Conservation (phyloP, 331 rosid species). For the Rosa hybrid region DNA sequence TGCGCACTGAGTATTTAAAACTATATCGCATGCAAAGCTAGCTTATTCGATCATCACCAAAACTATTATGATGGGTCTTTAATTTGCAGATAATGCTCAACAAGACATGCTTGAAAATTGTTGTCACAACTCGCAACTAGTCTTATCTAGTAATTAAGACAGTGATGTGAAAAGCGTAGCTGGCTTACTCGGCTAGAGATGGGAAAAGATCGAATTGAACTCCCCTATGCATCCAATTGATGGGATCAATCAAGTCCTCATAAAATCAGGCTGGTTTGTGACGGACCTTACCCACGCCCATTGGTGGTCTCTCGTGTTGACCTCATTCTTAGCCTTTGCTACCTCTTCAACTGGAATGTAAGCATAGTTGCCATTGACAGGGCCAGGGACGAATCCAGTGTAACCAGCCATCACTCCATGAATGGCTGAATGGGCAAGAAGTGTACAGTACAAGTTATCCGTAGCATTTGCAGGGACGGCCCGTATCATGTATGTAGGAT, state of each 20-base stretch:
- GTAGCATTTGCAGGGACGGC: slow-evolving; percentile 87
- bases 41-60: not conserved
- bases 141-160: not conserved
- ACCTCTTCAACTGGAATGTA: slow-evolving; percentile 83
- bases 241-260: slow-evolving; percentile 11
- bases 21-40: not conserved
- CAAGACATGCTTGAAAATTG: not conserved
- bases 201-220: not conserved
- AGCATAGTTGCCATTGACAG: slow-evolving; percentile 69
- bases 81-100: not conserved
- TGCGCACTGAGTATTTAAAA: not conserved
- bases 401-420: slow-evolving; percentile 92
- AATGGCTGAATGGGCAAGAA: slow-evolving; percentile 78
- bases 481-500: slow-evolving; percentile 91
- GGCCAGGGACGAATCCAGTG: slow-evolving; percentile 82
- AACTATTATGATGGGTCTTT: no score
- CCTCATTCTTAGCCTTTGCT: slow-evolving; percentile 61
- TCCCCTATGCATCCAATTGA: not conserved
- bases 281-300: slow-evolving; percentile 98
- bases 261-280: slow-evolving; percentile 85
- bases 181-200: not conserved
- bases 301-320: slow-evolving; percentile 59
- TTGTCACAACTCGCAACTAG: not conserved
- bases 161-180: not conserved
- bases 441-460: slow-evolving; percentile 75